phyloP scores from a whole-genome alignment of 2,329 filamentous ascomycete species.

The Aspergillus hortae region DNA sequence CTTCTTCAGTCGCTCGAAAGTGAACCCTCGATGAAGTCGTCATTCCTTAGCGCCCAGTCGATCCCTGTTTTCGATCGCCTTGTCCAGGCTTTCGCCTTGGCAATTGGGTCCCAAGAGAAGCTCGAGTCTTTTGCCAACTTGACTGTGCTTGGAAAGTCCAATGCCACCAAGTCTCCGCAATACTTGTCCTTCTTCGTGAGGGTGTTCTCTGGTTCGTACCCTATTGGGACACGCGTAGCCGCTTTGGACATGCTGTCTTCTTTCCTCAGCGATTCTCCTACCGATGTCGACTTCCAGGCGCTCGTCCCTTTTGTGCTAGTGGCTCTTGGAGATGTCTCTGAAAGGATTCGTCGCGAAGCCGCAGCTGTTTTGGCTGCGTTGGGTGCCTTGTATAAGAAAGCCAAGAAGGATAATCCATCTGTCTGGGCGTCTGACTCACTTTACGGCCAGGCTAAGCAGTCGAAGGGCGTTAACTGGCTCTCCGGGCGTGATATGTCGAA shows the following conservation, averaged over 20 bases:
- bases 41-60: conserved; percentile 34
- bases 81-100: conserved; percentile 35
- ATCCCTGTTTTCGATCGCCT: conserved; percentile 38
- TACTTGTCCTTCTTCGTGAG: conserved; percentile 73
- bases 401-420: conserved; percentile 37
- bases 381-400: conserved; percentile 47
- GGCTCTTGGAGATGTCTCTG: conserved; percentile 71
- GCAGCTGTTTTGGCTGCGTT: conserved; percentile 63
- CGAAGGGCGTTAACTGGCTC: conserved; percentile 54
- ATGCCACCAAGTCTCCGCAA: conserved; percentile 58
- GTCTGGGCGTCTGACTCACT: conserved; percentile 62
- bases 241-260: conserved; percentile 65
- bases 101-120: conserved; percentile 26
- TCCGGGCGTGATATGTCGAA: conserved; percentile 55
- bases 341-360: conserved; percentile 72
- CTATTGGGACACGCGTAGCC: conserved; percentile 63
- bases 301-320: conserved; percentile 77
- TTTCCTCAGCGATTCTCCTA: conserved; percentile 46
- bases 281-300: conserved; percentile 66
- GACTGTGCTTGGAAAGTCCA: conserved; percentile 32
- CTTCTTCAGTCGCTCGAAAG: conserved; percentile 31
- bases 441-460: conserved; percentile 57
- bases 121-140: conserved; percentile 35
- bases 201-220: conserved; percentile 69
- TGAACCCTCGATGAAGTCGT: conserved; percentile 26